These are phyloP conservation scores for Condylostoma magnum DNA, from an alignment of 169 alveolate species.

Conservation along the genomic window DNA sequence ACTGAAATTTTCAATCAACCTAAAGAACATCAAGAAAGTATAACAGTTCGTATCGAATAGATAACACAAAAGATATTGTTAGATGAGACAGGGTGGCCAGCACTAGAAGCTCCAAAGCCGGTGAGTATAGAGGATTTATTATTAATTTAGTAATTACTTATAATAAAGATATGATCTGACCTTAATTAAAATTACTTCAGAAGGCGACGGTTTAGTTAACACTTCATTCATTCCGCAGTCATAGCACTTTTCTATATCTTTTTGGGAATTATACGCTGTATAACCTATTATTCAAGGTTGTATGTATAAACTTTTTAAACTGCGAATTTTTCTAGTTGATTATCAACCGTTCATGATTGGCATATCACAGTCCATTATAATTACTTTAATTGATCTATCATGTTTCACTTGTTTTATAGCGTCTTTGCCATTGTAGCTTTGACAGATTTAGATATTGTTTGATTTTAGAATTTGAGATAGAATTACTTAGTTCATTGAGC, in stretches of 20 bases:
- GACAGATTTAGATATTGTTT: not conserved
- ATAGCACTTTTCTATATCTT: constrained; percentile 6
- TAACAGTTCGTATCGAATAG: too few relatives aligned
- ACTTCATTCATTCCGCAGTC: constrained; percentile 8
- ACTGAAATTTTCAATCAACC: too few relatives aligned
- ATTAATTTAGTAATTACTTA: too few relatives aligned
- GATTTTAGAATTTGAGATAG: not conserved
- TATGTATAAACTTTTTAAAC: not conserved
- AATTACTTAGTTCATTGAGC: not conserved
- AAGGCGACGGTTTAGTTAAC: constrained; percentile 16
- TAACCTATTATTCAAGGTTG: constrained; percentile 9
- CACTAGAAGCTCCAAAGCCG: too few relatives aligned
- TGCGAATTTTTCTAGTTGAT: constrained; percentile 1
- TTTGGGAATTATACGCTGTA: constrained; percentile 18
- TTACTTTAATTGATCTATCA: not conserved
- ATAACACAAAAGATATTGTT: too few relatives aligned
- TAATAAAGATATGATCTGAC: too few relatives aligned
- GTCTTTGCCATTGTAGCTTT: constrained; percentile 14
- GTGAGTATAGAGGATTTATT: too few relatives aligned
- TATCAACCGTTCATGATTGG: constrained; percentile 31
- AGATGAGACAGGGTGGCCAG: too few relatives aligned
- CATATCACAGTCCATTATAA: constrained; percentile 30
- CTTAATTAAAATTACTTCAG: constrained; percentile 3
- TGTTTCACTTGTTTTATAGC: not conserved
- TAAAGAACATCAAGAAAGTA: too few relatives aligned